Evolutionary conservation across 176 grass and related monocot species (phyloP), one percentile per base, ranked within the genome.

Genomic region (Puya raimondii): DNA sequence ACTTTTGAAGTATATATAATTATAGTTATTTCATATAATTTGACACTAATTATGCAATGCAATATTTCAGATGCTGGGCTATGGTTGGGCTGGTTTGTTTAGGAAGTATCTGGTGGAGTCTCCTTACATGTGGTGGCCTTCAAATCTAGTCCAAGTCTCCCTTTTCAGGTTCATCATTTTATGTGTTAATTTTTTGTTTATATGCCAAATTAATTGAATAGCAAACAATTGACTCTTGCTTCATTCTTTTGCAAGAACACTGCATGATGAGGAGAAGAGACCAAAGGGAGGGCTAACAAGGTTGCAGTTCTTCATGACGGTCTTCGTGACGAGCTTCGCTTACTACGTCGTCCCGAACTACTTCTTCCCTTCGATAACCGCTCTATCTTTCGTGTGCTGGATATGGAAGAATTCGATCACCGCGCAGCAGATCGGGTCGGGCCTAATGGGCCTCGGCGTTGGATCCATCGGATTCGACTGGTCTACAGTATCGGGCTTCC

Each of bases 101-200:
- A 78, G 78, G 25, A 85, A 73, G 50, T 85, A 73, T 53, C 73
- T 81, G 68, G 82, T 85, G 14, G 82, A 85, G 57, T 74, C 82
- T 4, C 67, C 67, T 48, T 79, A 85, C 3, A 77, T 85, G 73
- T 81, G 83, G 83, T 85, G 83, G 83, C 83, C 83, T 67, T 27
- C 14, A 15, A 85, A 69, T 48, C 78, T 85, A 47, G 83, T 80
- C 63, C 83, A 85, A 72, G 73, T 78, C 14, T 81, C 83, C 66
- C 83, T 85, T 49, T 85, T 85, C 69, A 78, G 78, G 83, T 80
- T 59, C 17, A 12, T 42, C 33, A 42, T 42, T 42, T 42, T 42
- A 42, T 42, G 33, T 42, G 33, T 42, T 42, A 42, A 42, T 7
- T 42, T 33, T 33, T 33, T 33, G 3, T 33, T 33, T 33, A 7